Evolutionary conservation across 225 moss, liverwort and hornwort genomes (phyloP).

Genomic region (Ulota crispa): DNA sequence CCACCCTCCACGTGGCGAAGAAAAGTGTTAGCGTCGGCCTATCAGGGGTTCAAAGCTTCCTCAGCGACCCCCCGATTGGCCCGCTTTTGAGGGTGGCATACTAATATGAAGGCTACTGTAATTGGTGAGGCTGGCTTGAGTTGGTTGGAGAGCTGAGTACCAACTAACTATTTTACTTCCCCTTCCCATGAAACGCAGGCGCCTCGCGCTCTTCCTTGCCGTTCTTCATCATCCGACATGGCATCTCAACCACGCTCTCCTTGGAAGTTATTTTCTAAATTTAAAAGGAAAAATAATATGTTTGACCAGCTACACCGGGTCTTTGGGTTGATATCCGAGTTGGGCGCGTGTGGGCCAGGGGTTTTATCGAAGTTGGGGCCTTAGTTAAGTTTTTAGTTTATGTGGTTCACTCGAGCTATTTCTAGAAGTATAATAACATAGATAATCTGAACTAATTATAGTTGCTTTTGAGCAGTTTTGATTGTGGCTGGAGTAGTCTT

Average conservation of each 20-base stretch:
- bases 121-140: constrained; percentile 8
- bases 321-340: too few species aligned
- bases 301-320: too few species aligned
- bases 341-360: too few species aligned
- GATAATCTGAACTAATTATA: too few species aligned
- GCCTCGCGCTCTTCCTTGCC: too few species aligned
- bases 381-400: too few species aligned
- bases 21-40: neutral
- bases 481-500: too few species aligned
- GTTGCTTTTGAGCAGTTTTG: too few species aligned
- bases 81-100: fast-evolving
- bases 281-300: neutral
- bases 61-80: neutral
- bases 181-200: constrained; percentile 35
- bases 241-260: neutral
- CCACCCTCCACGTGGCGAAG: neutral
- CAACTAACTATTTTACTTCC: constrained; percentile 53
- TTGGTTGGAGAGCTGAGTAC: neutral
- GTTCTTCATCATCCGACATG: neutral
- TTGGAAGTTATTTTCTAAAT: neutral
- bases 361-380: too few species aligned
- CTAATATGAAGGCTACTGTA: neutral
- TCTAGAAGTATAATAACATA: too few species aligned
- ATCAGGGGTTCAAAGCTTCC: neutral
- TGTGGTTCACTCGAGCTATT: too few species aligned